Conservation (phyloP, 164 flowering plant species). For the Vitis riparia region DNA sequence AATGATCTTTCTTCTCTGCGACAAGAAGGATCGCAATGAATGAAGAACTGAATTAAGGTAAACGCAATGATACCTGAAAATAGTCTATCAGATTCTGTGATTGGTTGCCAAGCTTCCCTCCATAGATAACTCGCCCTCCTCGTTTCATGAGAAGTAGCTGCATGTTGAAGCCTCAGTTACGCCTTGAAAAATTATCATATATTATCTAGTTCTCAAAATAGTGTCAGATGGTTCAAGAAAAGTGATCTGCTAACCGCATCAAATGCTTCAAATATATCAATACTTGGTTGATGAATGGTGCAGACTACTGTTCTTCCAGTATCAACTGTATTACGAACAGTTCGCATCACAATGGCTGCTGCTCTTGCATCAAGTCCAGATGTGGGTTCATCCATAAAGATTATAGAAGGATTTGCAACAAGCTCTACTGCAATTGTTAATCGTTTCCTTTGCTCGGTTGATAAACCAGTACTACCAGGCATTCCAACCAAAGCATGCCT, state of each 20-base stretch:
- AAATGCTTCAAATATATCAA: slow-evolving; percentile 95
- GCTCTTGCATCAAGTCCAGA: slow-evolving; percentile 98
- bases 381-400: slow-evolving; percentile 98
- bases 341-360: slow-evolving; percentile 96
- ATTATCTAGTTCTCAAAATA: background rate
- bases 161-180: slow-evolving; percentile 6
- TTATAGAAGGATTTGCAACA: slow-evolving; percentile 94
- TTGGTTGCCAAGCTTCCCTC: slow-evolving; percentile 75
- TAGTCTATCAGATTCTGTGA: slow-evolving; percentile 73
- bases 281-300: slow-evolving; percentile 97
- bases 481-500: slow-evolving; percentile 86
- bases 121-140: slow-evolving; percentile 90
- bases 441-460: slow-evolving; percentile 95
- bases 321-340: slow-evolving; percentile 94
- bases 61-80: slow-evolving; percentile 59
- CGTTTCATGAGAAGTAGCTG: slow-evolving; percentile 95
- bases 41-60: background rate
- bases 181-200: background rate
- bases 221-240: background rate
- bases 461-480: slow-evolving; percentile 79
- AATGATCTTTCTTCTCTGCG: background rate
- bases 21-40: background rate
- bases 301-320: slow-evolving; percentile 97
- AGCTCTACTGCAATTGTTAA: slow-evolving; percentile 96
- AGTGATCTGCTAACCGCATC: slow-evolving; percentile 66